Base-by-base conservation (phyloP, 2,329 filamentous ascomycete species). In the Penicillium brasilianum region DNA sequence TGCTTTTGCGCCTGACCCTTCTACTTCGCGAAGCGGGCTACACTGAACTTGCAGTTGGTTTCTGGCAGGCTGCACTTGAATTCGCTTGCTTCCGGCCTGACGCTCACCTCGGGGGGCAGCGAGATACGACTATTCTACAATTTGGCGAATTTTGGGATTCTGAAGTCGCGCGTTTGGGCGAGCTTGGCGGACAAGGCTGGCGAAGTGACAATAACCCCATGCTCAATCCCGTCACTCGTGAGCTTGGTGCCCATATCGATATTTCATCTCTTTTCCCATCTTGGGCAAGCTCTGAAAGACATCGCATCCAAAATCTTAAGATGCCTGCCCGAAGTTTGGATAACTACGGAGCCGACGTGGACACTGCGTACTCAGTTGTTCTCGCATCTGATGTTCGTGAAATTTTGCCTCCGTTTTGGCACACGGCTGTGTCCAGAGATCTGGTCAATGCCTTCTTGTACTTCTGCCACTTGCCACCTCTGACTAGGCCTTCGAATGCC, bases 121-220 rank as follows among this genome's bases (percentile, higher is more conserved):
- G 20, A 34, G 65, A 53, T 52, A 65, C 25, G 13, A 22, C 37
- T 63, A 14, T 77, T 30, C 48, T 67, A n/a, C 65, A 69, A 0
- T 90, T 97, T 63, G 80, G 85, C 51, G 83, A 88, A 2, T 97
- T 95, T 65, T 98, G 95, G 95, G 92, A 97, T 61, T 91, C 88
- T 59, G 94, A 97, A 71, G 83, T 87, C 0, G 81, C 90, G 0
- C 86, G 94, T 6, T 84, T 97, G 57, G 94, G 94, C 10, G 94
- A 98, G 68, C 71, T 77, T 0, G 82, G 81, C 1, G 88, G 92
- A 2, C 81, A 83, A 62, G 92, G 93, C 0, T 97, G 93, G 93
- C 71, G 65, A 25, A 73, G 65, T 20, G 67, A 56, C 32, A 62
- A 59, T 8, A 66, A 51, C 50, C 25, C 59, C 37, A 57, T 63